phyloP scores from a whole-genome alignment of 768 basidiomycete species.

The Ramaria rubella region DNA sequence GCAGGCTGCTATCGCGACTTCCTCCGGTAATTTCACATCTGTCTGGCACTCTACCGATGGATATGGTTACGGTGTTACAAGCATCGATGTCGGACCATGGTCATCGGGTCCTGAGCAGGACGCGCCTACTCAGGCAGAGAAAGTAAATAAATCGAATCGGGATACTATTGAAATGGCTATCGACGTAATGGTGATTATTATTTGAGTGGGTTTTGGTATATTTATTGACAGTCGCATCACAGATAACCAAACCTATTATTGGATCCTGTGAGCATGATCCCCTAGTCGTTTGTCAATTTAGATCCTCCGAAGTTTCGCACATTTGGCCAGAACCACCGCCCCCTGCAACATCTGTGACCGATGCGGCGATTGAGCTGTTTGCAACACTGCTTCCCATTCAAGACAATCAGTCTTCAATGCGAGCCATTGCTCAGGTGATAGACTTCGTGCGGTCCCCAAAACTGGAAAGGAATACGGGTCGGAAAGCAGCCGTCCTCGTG shows the following conservation, averaged over 20 bases:
- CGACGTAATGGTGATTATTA: conserved; percentile 58
- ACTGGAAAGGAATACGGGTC: conserved; percentile 79
- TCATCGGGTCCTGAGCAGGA: conserved; percentile 24
- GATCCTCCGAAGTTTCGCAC: conserved; percentile 29
- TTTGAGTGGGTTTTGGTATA: not conserved
- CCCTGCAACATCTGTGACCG: conserved; percentile 74
- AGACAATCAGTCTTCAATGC: conserved; percentile 51
- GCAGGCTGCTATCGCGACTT: conserved; percentile 88
- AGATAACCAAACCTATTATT: conserved; percentile 74
- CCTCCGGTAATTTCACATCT: conserved; percentile 72
- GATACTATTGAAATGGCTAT: conserved; percentile 79
- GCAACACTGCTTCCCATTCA: conserved; percentile 72
- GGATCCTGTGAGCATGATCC: conserved; percentile 85
- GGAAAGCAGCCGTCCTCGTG: conserved; percentile 76
- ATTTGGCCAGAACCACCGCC: conserved; percentile 64
- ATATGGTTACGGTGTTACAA: conserved; percentile 88
- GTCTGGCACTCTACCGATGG: conserved; percentile 87
- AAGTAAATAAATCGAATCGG: conserved; percentile 54
- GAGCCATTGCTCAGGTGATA: conserved; percentile 50
- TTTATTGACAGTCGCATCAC: not conserved
- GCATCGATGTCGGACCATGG: conserved; percentile 43
- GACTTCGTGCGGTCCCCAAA: conserved; percentile 67
- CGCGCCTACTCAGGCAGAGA: conserved; percentile 18
- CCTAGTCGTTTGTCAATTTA: conserved; percentile 57
- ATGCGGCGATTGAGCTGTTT: conserved; percentile 86